Evolutionary conservation across 2,329 filamentous ascomycete species (phyloP).

Genomic region (Lachnellula suecica): DNA sequence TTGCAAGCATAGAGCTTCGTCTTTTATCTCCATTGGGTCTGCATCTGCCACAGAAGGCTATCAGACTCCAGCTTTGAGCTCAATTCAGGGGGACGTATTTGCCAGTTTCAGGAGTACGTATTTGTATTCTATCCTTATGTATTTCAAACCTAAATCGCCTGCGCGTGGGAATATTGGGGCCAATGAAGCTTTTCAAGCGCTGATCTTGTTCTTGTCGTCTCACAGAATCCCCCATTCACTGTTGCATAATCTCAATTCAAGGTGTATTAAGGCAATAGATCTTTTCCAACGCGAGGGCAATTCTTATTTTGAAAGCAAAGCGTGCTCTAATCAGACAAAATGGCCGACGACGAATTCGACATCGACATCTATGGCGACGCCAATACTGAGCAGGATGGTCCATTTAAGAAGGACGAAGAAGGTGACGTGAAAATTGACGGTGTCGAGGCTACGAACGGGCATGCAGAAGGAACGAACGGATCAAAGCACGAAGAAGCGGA

Average conservation of each 20-base stretch:
- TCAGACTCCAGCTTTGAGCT: slow-evolving; percentile 34
- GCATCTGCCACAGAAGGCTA: slow-evolving; percentile 32
- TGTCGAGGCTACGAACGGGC: slow-evolving; percentile 23
- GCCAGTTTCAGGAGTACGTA: slow-evolving; percentile 36
- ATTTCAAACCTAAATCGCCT: slow-evolving; percentile 24
- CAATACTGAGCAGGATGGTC: slow-evolving; percentile 43
- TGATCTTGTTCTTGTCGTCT: slow-evolving; percentile 29
- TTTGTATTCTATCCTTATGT: slow-evolving; percentile 36
- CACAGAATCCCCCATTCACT: slow-evolving; percentile 31
- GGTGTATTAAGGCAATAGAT: slow-evolving; percentile 28
- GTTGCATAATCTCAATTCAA: slow-evolving; percentile 26
- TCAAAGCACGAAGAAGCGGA: slow-evolving; percentile 35
- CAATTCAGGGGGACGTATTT: slow-evolving; percentile 28
- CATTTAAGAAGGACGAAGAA: slow-evolving; percentile 36
- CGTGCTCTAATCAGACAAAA: slow-evolving; percentile 32
- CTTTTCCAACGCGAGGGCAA: slow-evolving; percentile 9
- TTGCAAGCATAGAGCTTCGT: slow-evolving; percentile 66
- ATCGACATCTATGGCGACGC: slow-evolving; percentile 71
- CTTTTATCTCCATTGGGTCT: slow-evolving; percentile 45
- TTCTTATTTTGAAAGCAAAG: slow-evolving; percentile 12
- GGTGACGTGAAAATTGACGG: slow-evolving; percentile 38
- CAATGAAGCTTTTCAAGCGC: slow-evolving; percentile 29
- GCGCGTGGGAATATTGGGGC: slow-evolving; percentile 11
- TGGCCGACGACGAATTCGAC: slow-evolving; percentile 72
- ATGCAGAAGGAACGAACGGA: slow-evolving; percentile 24